Evolutionary conservation across 345 rosid genomes (phyloP), one percentile per base, ranked within the genome.

Genomic region (Trapa incisa): DNA sequence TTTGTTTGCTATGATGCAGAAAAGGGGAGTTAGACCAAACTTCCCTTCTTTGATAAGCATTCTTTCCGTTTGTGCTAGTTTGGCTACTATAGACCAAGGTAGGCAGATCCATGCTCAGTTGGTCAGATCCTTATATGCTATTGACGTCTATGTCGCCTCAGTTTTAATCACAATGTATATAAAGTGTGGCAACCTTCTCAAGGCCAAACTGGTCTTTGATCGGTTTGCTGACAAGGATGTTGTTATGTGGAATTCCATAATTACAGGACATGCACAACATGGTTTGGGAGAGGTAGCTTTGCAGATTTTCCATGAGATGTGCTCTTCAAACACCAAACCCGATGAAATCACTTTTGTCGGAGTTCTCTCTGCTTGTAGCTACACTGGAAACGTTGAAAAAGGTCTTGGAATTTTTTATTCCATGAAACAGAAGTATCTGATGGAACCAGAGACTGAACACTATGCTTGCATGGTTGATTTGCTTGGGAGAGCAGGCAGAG

Each of bases 401-500:
- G 93, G 96, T 67, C 76, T 68, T 74, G 69, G 83, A 67, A 77
- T 88, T 67, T 88, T 91, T 70, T 77, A 88, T 68, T 79, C 78
- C 5, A 86, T 91, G 93, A 78, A 88, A 71, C 73, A 83, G 39
- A 84, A 69, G 61, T 85, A 73, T 80, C 52, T 39, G 29, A 72
- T 91, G 63, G 79, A 73, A 15, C 90, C 82, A 65, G 76, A 50
- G 53, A 76, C 82, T 62, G 93, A 76, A 75, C 96, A 85, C 76
- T 89, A 85, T 75, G 85, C 93, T 70, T 91, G 96, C 81, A 77
- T 75, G 66, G 97, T 88, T 65, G 93, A 91, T 85, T 80, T 91
- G 83, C 89, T 91, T 43, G 93, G 96, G 36, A 81, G 93, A 67
- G 88, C 89, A 29, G 96, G 96, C 56, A 72, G 75, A 65, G 42